These are phyloP conservation scores for Gnomoniopsis smithogilvyi DNA, from an alignment of 2,329 filamentous ascomycete species.

Conservation along the genomic window DNA sequence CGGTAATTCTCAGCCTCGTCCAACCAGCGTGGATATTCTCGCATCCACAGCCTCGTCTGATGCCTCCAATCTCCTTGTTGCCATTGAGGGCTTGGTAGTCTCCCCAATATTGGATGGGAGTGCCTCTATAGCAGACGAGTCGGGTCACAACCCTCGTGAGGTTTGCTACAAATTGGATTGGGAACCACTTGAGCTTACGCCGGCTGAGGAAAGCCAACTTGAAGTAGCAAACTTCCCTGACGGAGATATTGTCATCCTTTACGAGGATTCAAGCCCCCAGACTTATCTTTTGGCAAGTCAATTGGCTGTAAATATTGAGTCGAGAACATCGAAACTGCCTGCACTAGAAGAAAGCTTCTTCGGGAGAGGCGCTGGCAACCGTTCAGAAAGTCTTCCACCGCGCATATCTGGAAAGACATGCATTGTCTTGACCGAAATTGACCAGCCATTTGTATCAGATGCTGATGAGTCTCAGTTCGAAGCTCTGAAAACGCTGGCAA, in stretches of 20 bases:
- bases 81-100: constrained; percentile 34
- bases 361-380: background rate
- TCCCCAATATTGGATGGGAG: constrained; percentile 37
- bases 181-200: constrained; percentile 28
- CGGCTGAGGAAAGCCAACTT: background rate
- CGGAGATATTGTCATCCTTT: constrained; percentile 35
- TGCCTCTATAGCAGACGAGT: constrained; percentile 21
- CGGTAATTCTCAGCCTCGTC: constrained; percentile 26
- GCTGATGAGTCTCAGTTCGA: constrained; percentile 21
- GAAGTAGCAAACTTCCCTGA: constrained; percentile 22
- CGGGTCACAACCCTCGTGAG: constrained; percentile 32
- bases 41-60: constrained; percentile 25
- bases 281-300: background rate
- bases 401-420: constrained; percentile 19
- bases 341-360: background rate
- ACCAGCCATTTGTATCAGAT: constrained; percentile 24
- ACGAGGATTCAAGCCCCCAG: constrained; percentile 25
- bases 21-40: constrained; percentile 35
- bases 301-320: background rate
- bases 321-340: background rate
- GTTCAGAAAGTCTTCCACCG: background rate
- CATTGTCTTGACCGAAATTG: constrained; percentile 26
- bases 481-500: constrained; percentile 18
- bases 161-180: constrained; percentile 46
- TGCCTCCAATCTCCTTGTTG: constrained; percentile 28